Base-by-base conservation (phyloP, 23 red algal genomes). In the Rhodosorus marinus region DNA sequence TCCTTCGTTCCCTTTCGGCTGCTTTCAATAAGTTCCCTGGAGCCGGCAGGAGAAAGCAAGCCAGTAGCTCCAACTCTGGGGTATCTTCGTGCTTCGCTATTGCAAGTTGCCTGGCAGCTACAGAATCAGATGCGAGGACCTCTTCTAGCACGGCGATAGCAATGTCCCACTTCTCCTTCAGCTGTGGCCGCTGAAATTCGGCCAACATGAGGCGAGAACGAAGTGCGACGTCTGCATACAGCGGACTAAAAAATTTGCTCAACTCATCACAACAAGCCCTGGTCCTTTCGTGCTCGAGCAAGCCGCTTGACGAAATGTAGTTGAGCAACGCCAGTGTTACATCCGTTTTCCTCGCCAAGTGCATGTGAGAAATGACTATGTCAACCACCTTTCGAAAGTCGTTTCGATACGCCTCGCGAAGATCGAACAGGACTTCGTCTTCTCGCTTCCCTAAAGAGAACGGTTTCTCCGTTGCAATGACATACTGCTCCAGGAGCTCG, bases 311-410 rank as follows among this genome's bases (percentile, higher is more conserved):
- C n/a, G n/a, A n/a, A n/a, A n/a, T n/a, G 24, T 29, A 49, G 31
- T 85, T 67, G 9, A 98, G 63, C 54, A 98, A 49, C 11, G 58
- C 52, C 15, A 85, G 52, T 38, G 86, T 8, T n/a, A 82, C 26
- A 26, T 19, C 58, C 32, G 75, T 85, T 62, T 98, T 98, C 24
- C 58, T 66, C 29, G 47, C 70, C 25, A 85, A 50, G 25, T 82
- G 66, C 25, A 75, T 60, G 65, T 98, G 90, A 31, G 73, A 79
- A 11, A 72, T 67, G 29, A 74, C 78, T 26, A 86, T 43, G 14
- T 98, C 90, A 14, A 82, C 71, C n/a, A 98, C 52, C n/a, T 52
- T 40, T 8, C 68, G 58, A 27, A 98, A 62, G 52, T 98, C 72
- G 20, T 76, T 62, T 35, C 78, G 63, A 46, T 86, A 70, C 6